Conservation (phyloP, 345 rosid genomes). For the Eutrema yunnanense region DNA sequence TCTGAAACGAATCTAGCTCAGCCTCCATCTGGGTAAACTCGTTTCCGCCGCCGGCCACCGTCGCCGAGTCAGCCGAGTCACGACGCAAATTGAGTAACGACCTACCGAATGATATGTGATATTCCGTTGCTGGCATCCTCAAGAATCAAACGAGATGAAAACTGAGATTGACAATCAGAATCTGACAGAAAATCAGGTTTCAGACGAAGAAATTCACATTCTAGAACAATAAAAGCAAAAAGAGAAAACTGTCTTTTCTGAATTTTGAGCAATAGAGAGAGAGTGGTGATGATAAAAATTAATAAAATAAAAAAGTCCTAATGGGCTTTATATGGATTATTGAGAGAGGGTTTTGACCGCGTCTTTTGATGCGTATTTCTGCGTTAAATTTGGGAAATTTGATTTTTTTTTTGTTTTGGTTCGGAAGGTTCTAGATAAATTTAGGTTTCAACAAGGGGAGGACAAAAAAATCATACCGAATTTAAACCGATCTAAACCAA, state of each 20-base stretch:
- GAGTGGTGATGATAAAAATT: background rate
- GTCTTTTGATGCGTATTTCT: background rate
- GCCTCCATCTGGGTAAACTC: constrained; percentile 30
- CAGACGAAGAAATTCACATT: background rate
- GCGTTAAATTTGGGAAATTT: constrained; percentile 2
- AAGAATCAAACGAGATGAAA: background rate
- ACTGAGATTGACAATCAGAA: background rate
- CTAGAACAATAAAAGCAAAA: too few relatives aligned
- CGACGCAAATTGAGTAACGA: constrained; percentile 42
- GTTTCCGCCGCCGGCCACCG: background rate
- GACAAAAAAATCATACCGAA: too few relatives aligned
- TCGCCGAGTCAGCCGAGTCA: constrained; percentile 28
- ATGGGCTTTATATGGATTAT: constrained; percentile 3
- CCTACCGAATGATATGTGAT: constrained; percentile 43
- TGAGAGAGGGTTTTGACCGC: constrained; percentile 8
- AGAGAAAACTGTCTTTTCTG: background rate
- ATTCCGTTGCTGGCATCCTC: constrained; percentile 55
- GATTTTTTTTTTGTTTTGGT: too few relatives aligned
- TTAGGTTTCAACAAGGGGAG: too few relatives aligned
- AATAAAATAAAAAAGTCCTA: background rate
- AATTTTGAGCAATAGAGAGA: background rate
- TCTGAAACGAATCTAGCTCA: constrained; percentile 60
- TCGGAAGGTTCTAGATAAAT: too few relatives aligned
- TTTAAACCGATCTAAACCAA: too few relatives aligned
- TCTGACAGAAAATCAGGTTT: background rate